Base-by-base conservation (phyloP, 1,139 yeast genomes). In the Meyerozyma smithsonii region DNA sequence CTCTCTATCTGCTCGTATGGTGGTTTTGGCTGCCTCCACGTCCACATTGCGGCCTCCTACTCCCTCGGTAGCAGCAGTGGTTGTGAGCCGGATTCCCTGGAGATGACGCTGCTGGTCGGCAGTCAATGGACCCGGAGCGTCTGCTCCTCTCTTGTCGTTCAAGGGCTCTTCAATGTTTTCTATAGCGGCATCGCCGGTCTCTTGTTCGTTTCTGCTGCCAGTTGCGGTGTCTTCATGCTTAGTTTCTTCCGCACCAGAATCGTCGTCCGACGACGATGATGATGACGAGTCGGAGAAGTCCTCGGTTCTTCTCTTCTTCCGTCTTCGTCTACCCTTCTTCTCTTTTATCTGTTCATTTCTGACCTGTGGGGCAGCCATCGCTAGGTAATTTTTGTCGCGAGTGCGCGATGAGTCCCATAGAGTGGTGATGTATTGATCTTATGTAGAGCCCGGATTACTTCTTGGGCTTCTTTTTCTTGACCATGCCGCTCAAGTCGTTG, bases 221-320 rank as follows among this genome's bases (percentile, higher is more conserved):
- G n/a, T n/a, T n/a, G n/a, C n/a, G n/a, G n/a, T n/a, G n/a, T n/a
- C n/a, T n/a, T n/a, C n/a, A n/a, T n/a, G n/a, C 23, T 39, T 47
- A 10, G 42, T 40, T 5, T 46, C 44, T 25, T 44, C 46, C 5
- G 23, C 36, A 16, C 58, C 54, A 7, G 61, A 42, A 24, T 42
- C 47, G 17, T 46, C 48, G 7, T 42, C 44, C 4, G 52, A 45
- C 5, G 74, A 67, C 17, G 66, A 66, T 6, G 79, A 74, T 18
- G 69, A 69, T 25, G 77, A 78, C 35, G 65, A 66, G 4, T 70
- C 64, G 0, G 74, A 69, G 35, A 66, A 66, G 43, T 69, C 81
- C 41, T 81, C 86, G 0, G 90, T 83, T 79, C 90, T 82, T 77
- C 89, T 81, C 77, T 81, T 83, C 73, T 83, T 83, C 56, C 83